Percentiles rank a stretch among this genome's conserved stretches.
Conservation (phyloP, 768 basidiomycete species). For the Pleurotus salmoneostramineus region DNA sequence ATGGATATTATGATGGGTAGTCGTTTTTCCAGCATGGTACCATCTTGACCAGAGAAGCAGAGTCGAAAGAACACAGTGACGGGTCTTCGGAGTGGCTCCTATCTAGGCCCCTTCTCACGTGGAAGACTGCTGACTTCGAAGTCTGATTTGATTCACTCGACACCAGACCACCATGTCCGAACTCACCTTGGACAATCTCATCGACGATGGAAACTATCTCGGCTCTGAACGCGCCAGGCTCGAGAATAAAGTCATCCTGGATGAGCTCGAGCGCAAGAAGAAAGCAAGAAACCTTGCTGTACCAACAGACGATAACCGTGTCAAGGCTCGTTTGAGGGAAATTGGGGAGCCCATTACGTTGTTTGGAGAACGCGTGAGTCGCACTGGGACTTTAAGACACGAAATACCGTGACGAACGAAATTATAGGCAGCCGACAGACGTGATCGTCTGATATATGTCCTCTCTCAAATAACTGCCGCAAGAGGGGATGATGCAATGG, state of each 20-base stretch:
- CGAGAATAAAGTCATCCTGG: slow-evolving; percentile 85
- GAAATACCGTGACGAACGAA: slow-evolving; percentile 12
- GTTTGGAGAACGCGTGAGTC: slow-evolving; percentile 92
- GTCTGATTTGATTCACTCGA: too few species aligned
- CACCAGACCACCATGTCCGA: slow-evolving; percentile 51
- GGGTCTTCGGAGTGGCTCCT: not conserved
- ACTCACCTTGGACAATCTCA: slow-evolving; percentile 69
- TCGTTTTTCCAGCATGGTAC: not conserved
- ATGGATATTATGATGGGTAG: not conserved
- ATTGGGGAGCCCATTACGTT: slow-evolving; percentile 96
- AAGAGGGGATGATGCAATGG: slow-evolving; percentile 76
- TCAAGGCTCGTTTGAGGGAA: slow-evolving; percentile 84
- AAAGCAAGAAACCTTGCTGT: slow-evolving; percentile 90
- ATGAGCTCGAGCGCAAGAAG: slow-evolving; percentile 98
- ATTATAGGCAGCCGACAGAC: slow-evolving; percentile 86
- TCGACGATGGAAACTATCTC: slow-evolving; percentile 74
- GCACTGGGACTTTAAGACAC: not conserved
- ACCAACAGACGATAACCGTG: slow-evolving; percentile 94
- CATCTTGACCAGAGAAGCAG: not conserved
- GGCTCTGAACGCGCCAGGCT: slow-evolving; percentile 71
- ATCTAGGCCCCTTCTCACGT: not conserved
- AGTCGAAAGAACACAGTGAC: not conserved
- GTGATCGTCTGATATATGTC: slow-evolving; percentile 94
- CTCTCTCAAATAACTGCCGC: slow-evolving; percentile 91
- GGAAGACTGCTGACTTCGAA: too few species aligned